Conservation (phyloP, 2,329 filamentous ascomycete genomes). For the Bipolaris gigantea region DNA sequence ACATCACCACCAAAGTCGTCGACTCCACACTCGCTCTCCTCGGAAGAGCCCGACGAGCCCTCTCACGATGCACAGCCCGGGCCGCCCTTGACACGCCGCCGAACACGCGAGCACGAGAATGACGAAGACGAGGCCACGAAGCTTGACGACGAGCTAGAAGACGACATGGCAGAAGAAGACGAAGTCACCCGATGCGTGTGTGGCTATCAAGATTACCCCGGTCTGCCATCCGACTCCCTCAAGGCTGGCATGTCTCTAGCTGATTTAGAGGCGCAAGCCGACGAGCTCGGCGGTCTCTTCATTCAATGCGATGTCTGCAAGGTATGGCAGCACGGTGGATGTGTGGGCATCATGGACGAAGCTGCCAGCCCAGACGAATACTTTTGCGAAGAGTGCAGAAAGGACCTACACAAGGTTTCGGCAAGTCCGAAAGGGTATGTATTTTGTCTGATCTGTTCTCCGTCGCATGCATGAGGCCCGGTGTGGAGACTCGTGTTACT, state of each 20-base stretch:
- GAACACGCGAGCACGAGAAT: slow-evolving; percentile 74
- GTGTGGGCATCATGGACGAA: slow-evolving; percentile 95
- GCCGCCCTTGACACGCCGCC: slow-evolving; percentile 71
- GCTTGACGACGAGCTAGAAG: slow-evolving; percentile 60
- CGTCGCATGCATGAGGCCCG: slow-evolving; percentile 11
- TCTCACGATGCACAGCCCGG: slow-evolving; percentile 59
- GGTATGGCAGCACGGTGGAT: slow-evolving; percentile 98
- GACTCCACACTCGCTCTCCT: slow-evolving; percentile 72
- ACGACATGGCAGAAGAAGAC: slow-evolving; percentile 69
- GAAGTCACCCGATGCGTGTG: slow-evolving; percentile 96
- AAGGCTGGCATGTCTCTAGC: slow-evolving; percentile 58
- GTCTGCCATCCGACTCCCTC: slow-evolving; percentile 64
- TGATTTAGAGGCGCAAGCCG: slow-evolving; percentile 56
- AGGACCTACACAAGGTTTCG: slow-evolving; percentile 85
- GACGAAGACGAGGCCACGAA: slow-evolving; percentile 53
- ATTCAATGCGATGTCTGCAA: slow-evolving; percentile 98
- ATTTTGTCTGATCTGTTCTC: slow-evolving; percentile 15
- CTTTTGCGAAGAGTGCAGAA: slow-evolving; percentile 93
- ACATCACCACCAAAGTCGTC: slow-evolving; percentile 75
- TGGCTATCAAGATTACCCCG: slow-evolving; percentile 91
- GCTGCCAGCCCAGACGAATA: slow-evolving; percentile 93
- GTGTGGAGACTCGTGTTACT: neutral
- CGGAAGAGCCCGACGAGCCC: slow-evolving; percentile 65
- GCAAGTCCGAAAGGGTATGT: slow-evolving; percentile 82
- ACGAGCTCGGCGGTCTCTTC: slow-evolving; percentile 92